Conservation (phyloP, 202 grass and related monocot genomes). For the Musa balbisiana region DNA sequence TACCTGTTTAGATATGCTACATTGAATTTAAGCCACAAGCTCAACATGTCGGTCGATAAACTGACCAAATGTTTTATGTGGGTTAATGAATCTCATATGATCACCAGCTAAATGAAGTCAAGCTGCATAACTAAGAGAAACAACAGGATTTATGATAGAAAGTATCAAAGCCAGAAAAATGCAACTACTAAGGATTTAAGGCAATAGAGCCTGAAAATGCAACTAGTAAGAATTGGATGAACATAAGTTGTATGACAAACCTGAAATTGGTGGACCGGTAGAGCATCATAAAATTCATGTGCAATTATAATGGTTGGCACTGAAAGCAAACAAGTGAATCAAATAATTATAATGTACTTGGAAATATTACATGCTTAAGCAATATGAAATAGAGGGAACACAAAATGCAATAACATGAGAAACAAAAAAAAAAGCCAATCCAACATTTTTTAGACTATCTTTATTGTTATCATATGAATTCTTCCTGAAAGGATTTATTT, state of each 20-base stretch:
- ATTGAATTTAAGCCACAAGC: background rate
- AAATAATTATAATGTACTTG: background rate
- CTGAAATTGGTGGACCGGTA: constrained; percentile 94
- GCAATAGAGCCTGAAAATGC: background rate
- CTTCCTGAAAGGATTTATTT: too few species aligned
- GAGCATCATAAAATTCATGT: constrained; percentile 93
- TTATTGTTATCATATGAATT: too few species aligned
- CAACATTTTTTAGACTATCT: too few species aligned
- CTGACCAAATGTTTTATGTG: too few species aligned
- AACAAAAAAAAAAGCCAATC: background rate
- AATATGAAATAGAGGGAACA: background rate
- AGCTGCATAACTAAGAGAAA: background rate
- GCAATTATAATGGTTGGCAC: constrained; percentile 76
- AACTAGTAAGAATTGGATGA: background rate
- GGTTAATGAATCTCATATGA: background rate
- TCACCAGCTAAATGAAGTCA: background rate
- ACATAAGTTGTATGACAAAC: constrained; percentile 26
- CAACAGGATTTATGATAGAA: background rate
- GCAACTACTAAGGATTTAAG: background rate
- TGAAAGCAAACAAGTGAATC: constrained; percentile 25
- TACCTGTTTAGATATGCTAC: too few species aligned
- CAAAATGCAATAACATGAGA: background rate
- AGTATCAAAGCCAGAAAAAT: background rate
- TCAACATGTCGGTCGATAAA: background rate
- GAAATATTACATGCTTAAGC: background rate